Evolutionary conservation across 2,329 filamentous ascomycete species (phyloP).

Genomic region (Chrysoporthe deuterocubensis): DNA sequence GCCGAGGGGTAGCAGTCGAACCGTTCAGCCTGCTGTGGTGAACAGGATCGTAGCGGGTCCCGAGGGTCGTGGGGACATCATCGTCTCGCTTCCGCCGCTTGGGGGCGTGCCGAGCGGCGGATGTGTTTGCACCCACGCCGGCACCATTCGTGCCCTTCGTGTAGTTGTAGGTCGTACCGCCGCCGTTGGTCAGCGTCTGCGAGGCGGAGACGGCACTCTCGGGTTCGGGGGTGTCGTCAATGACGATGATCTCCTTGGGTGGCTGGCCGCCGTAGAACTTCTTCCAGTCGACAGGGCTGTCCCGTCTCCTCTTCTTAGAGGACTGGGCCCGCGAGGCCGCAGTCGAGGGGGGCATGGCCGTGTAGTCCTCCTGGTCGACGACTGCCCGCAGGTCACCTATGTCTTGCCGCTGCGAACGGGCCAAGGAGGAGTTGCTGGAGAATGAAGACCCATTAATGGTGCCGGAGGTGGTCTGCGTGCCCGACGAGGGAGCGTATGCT

Average conservation of each 20-base stretch:
- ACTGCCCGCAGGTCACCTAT: constrained; percentile 28
- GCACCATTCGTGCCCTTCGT: constrained; percentile 33
- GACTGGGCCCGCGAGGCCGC: constrained; percentile 37
- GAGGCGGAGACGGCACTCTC: constrained; percentile 44
- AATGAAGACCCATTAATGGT: constrained; percentile 29
- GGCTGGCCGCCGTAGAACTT: constrained; percentile 83
- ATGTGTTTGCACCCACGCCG: constrained; percentile 32
- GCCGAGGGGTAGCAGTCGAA: constrained; percentile 74
- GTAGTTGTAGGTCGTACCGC: constrained; percentile 36
- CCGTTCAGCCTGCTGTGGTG: constrained; percentile 71
- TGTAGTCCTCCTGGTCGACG: constrained; percentile 39
- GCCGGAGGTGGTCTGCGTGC: constrained; percentile 36
- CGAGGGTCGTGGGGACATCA: constrained; percentile 44
- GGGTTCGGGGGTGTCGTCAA: constrained; percentile 72
- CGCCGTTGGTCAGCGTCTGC: constrained; percentile 44
- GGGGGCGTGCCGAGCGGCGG: constrained; percentile 54
- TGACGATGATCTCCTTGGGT: constrained; percentile 84
- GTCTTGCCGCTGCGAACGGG: constrained; percentile 29
- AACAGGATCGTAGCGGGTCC: constrained; percentile 64
- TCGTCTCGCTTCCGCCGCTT: constrained; percentile 76
- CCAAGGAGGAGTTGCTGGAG: constrained; percentile 27
- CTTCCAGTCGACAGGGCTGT: constrained; percentile 71
- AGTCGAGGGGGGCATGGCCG: constrained; percentile 44
- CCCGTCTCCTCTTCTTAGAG: constrained; percentile 57
- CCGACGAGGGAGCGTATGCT: constrained; percentile 28